phyloP scores from a whole-genome alignment of 1,139 yeast species.

The Martiniozyma asiatica region DNA sequence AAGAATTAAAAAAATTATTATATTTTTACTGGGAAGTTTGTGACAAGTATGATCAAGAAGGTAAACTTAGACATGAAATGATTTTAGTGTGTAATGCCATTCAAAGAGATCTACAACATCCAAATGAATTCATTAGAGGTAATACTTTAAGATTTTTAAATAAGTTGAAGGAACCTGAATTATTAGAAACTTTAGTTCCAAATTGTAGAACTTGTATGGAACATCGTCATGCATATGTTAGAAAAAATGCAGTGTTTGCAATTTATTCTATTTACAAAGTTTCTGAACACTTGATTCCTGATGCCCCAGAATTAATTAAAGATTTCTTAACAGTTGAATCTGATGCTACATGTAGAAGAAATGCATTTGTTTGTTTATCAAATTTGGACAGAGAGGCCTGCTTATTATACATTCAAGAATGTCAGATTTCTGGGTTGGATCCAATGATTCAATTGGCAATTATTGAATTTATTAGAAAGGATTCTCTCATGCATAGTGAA shows the following conservation, averaged over 20 bases:
- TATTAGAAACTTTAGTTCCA: slow-evolving; percentile 91
- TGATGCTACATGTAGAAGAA: slow-evolving; percentile 90
- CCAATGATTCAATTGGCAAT: slow-evolving; percentile 81
- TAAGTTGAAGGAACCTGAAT: slow-evolving; percentile 84
- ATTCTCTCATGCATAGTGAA: slow-evolving; percentile 52
- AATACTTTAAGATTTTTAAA: slow-evolving; percentile 85
- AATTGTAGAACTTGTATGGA: slow-evolving; percentile 84
- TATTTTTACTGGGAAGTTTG: slow-evolving; percentile 98
- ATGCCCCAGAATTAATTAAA: slow-evolving; percentile 76
- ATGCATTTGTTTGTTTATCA: slow-evolving; percentile 84
- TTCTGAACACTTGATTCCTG: slow-evolving; percentile 82
- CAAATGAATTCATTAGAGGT: slow-evolving; percentile 94
- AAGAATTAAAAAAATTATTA: slow-evolving; percentile 80
- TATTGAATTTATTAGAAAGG: slow-evolving; percentile 83
- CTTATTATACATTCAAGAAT: slow-evolving; percentile 66
- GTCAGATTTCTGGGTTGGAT: slow-evolving; percentile 60
- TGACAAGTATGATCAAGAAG: slow-evolving; percentile 78
- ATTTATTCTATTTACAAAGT: slow-evolving; percentile 73
- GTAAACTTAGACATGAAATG: slow-evolving; percentile 96
- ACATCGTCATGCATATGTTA: slow-evolving; percentile 94
- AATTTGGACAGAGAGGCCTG: slow-evolving; percentile 80
- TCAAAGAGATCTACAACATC: slow-evolving; percentile 94
- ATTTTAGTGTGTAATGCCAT: slow-evolving; percentile 96
- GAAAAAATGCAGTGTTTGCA: slow-evolving; percentile 94
- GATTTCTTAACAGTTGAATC: slow-evolving; percentile 70